Evolutionary conservation across 139 green algal species (phyloP).

Genomic region (Haematococcus sp.): DNA sequence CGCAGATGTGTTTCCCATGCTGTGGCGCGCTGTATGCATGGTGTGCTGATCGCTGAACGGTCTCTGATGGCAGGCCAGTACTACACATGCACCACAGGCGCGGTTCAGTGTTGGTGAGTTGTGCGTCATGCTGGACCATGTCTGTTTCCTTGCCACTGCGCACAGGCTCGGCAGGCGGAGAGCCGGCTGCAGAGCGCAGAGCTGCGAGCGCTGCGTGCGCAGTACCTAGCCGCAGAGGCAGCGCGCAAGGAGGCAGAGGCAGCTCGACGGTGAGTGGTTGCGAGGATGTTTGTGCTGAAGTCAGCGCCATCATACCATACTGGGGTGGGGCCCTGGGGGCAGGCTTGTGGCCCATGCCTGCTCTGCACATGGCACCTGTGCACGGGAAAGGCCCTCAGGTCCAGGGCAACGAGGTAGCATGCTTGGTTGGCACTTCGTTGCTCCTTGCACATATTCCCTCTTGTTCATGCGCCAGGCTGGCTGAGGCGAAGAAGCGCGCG

Average conservation of each 20-base stretch:
- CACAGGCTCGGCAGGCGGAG: conserved; percentile 28
- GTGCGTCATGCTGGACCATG: no score
- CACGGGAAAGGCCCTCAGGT: no score
- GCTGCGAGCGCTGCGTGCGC: conserved; percentile 30
- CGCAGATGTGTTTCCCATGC: not conserved
- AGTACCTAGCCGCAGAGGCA: conserved; percentile 40
- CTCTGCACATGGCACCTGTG: no score
- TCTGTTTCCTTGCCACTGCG: not conserved
- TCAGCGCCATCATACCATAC: no score
- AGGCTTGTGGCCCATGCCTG: no score
- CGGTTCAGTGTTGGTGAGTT: no score
- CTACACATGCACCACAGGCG: no score
- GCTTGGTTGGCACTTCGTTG: no score
- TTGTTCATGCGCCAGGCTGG: conserved; percentile 10
- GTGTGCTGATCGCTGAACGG: not conserved
- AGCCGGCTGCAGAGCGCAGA: conserved; percentile 31
- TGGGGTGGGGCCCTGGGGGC: no score
- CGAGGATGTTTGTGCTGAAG: not conserved
- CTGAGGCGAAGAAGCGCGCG: conserved; percentile 13
- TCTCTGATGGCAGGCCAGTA: not conserved
- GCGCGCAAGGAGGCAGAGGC: conserved; percentile 34
- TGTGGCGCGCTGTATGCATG: not conserved
- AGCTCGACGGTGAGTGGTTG: conserved; percentile 24
- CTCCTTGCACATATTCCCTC: no score
- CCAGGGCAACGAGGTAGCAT: no score